Conservation (phyloP, 2,329 filamentous ascomycete genomes). For the Plenodomus lindquistii region DNA sequence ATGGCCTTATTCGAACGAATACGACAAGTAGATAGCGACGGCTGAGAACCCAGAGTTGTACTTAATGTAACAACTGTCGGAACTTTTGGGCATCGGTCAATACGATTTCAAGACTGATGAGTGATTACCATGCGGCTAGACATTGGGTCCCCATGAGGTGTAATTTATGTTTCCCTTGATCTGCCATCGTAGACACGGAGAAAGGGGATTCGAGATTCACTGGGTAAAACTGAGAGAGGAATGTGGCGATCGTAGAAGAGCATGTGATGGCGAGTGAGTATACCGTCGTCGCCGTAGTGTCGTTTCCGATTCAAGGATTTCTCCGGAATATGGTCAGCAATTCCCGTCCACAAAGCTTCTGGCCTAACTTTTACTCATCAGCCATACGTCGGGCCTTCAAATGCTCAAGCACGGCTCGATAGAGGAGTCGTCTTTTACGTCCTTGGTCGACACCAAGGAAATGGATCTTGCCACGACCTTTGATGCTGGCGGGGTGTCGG, state of each 20-base stretch:
- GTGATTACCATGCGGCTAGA: constrained; percentile 1
- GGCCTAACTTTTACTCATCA: constrained; percentile 2
- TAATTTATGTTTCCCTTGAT: constrained; percentile 5
- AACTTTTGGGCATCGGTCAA: background rate
- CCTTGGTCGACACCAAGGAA: too few relatives aligned
- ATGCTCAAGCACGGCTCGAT: too few relatives aligned
- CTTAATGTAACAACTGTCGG: background rate
- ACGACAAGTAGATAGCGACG: background rate
- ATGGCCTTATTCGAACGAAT: too few relatives aligned
- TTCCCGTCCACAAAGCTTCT: background rate
- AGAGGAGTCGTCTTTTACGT: too few relatives aligned
- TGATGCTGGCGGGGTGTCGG: constrained; percentile 4
- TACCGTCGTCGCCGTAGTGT: background rate
- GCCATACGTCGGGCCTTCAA: too few relatives aligned
- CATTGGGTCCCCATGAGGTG: too few relatives aligned
- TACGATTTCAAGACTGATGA: constrained; percentile 1
- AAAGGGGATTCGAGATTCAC: background rate
- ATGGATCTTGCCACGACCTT: background rate
- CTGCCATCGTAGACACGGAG: background rate
- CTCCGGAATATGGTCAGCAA: background rate
- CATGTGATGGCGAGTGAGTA: background rate
- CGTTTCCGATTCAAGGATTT: background rate
- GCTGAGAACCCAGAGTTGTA: constrained; percentile 3
- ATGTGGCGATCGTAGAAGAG: too few relatives aligned
- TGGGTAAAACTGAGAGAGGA: too few relatives aligned